Conservation (phyloP, 768 basidiomycete species). For the Auricularia sp. region DNA sequence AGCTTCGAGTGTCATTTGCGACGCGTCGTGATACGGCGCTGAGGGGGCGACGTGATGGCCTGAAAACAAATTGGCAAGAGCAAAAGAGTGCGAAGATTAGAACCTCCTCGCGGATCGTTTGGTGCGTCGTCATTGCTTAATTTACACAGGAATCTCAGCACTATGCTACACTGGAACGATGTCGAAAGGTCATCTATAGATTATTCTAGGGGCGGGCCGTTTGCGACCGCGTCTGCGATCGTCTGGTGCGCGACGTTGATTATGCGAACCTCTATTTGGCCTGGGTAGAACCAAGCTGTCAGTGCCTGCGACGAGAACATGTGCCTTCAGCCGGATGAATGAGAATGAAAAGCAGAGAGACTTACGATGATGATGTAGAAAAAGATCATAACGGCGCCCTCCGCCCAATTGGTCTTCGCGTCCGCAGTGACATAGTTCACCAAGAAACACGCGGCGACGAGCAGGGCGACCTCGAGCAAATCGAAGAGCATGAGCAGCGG, state of each 20-base stretch:
- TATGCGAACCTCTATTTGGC: slow-evolving; percentile 37
- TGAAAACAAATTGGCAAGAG: too few species aligned
- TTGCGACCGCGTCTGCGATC: background rate
- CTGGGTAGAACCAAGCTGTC: slow-evolving; percentile 59
- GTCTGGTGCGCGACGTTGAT: background rate
- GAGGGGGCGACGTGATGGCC: too few species aligned
- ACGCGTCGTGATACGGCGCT: too few species aligned
- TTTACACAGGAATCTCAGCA: too few species aligned
- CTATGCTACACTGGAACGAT: too few species aligned
- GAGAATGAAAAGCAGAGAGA: slow-evolving; percentile 1
- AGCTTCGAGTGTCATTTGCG: too few species aligned
- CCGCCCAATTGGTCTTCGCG: slow-evolving; percentile 69
- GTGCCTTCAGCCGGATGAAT: background rate
- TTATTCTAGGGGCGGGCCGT: background rate
- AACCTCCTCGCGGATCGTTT: too few species aligned
- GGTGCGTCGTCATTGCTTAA: too few species aligned
- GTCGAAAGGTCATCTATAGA: too few species aligned
- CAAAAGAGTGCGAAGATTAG: too few species aligned
- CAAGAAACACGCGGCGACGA: slow-evolving; percentile 60
- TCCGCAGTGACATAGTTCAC: slow-evolving; percentile 77
- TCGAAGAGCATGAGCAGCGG: slow-evolving; percentile 54
- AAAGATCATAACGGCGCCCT: slow-evolving; percentile 56
- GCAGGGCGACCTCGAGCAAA: slow-evolving; percentile 24
- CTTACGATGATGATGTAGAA: slow-evolving; percentile 61
- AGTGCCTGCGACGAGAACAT: slow-evolving; percentile 32